Conservation (phyloP, 2,329 filamentous ascomycete species). For the Lasiodiplodia hormozganensis region DNA sequence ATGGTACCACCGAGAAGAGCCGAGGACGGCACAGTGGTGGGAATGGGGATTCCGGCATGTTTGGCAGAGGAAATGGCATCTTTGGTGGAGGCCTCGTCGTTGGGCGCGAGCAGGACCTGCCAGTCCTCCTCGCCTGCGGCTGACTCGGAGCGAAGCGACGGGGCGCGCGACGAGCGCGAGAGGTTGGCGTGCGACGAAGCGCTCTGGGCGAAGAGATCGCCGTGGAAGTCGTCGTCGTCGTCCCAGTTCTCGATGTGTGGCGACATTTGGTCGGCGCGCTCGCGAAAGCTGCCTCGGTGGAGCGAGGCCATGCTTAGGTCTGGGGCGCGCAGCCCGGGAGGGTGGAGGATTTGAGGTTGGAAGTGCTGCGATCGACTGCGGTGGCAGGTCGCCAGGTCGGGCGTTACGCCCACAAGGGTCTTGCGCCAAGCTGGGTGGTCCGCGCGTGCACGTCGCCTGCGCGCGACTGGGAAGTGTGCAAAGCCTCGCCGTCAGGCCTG, state of each 20-base stretch:
- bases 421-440: not conserved
- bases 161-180: constrained; percentile 78
- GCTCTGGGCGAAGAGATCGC: constrained; percentile 77
- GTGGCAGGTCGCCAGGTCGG: constrained; percentile 8
- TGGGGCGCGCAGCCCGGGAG: constrained; percentile 31
- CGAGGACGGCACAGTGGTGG: constrained; percentile 83
- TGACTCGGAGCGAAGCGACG: constrained; percentile 82
- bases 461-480: not conserved
- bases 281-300: constrained; percentile 46
- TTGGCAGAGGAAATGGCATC: constrained; percentile 89
- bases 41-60: constrained; percentile 89
- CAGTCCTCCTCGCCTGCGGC: constrained; percentile 81
- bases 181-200: constrained; percentile 59
- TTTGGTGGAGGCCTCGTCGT: constrained; percentile 82
- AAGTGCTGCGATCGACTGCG: constrained; percentile 31
- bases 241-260: constrained; percentile 73
- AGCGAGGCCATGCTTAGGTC: constrained; percentile 39
- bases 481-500: constrained; percentile 6
- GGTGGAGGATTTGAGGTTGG: constrained; percentile 31
- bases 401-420: constrained; percentile 7
- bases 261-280: constrained; percentile 52
- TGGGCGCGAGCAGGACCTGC: constrained; percentile 82
- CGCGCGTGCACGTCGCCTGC: constrained; percentile 3
- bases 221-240: constrained; percentile 58
- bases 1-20: constrained; percentile 92